Conservation (phyloP, 148 eudicot genomes). For the Fagopyrum homotropicum region DNA sequence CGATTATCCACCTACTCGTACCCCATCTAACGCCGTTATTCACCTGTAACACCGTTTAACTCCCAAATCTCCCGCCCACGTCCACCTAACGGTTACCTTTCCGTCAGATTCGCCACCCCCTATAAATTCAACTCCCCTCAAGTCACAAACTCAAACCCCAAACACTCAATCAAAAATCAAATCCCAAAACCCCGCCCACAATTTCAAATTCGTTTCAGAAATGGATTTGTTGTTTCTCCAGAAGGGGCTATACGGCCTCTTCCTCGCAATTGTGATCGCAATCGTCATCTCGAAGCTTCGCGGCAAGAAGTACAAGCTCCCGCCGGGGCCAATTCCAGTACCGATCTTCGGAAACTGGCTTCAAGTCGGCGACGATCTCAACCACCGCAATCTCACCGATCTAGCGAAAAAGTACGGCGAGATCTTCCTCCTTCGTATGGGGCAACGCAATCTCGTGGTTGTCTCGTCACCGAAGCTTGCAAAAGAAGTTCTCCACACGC, state of each 20-base stretch:
- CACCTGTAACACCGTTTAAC: not conserved
- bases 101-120: not conserved
- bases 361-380: conserved; percentile 47
- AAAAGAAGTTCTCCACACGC: conserved; percentile 34
- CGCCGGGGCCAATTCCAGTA: conserved; percentile 31
- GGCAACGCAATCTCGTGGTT: conserved; percentile 37
- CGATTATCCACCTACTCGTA: not conserved
- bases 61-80: not conserved
- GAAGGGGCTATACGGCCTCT: conserved; percentile 3
- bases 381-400: conserved; percentile 32
- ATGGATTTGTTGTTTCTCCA: conserved; percentile 7
- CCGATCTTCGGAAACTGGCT: conserved; percentile 55
- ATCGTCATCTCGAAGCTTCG: conserved; percentile 4
- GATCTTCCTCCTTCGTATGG: conserved; percentile 32
- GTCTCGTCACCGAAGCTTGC: conserved; percentile 44
- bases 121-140: not conserved
- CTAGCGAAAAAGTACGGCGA: conserved; percentile 30
- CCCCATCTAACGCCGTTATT: not conserved
- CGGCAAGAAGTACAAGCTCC: conserved; percentile 15
- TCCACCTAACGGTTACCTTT: not conserved
- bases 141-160: too few relatives aligned
- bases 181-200: not conserved
- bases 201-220: not conserved
- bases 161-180: not conserved
- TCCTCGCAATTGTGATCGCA: not conserved